Evolutionary conservation across 768 basidiomycete genomes (phyloP), one percentile per base, ranked within the genome.

Genomic region (Suillus brevipes): DNA sequence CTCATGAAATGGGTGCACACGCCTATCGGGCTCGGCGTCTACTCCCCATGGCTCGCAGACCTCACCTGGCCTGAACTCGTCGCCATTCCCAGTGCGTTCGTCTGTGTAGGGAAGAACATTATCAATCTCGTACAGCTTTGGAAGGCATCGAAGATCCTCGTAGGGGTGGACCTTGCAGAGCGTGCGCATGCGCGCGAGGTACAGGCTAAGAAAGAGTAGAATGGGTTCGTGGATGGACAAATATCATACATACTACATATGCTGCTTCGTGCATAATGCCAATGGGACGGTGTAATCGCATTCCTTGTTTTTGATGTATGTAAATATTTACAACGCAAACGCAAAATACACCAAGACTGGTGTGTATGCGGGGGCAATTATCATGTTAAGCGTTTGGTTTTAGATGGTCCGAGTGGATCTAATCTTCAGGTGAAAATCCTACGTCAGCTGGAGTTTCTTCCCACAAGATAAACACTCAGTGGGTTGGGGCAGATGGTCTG

Each of bases 61-160:
- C 70, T 91, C 69, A 94, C 93, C 18, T 97, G 90, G 85, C 88
- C 95, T 2, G 87, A 91, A 73, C 66, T 88, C 5, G 75, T 94
- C 68, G 95, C 92, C 0, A 62, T 80, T 45, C 6, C 85, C 36
- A 88, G 86, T 43, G 82, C 82, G 68, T 90, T 88, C 0, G 78
- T 97, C 56, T 97, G 89, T 74, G 69, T 86, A 18, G 73, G 82
- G 67, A 99, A 99, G 82, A 97, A 99, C 75, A 72, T 95, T 64
- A 94, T 99, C 82, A 97, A 98, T 75, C 77, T 92, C 40, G 95
- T 99, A 8, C 97, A 99, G 77, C 86, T 98, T 64, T 98, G 96
- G 96, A 99, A 99, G 76, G 97, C 97, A 34, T 91, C 92, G 42
- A 95, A 95, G 78, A 94, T 95, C 63, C 84, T 97, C 18, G 95